These are phyloP conservation scores for Hydrangea macrophylla DNA, from an alignment of 148 eudicot species.

Conservation along the genomic window DNA sequence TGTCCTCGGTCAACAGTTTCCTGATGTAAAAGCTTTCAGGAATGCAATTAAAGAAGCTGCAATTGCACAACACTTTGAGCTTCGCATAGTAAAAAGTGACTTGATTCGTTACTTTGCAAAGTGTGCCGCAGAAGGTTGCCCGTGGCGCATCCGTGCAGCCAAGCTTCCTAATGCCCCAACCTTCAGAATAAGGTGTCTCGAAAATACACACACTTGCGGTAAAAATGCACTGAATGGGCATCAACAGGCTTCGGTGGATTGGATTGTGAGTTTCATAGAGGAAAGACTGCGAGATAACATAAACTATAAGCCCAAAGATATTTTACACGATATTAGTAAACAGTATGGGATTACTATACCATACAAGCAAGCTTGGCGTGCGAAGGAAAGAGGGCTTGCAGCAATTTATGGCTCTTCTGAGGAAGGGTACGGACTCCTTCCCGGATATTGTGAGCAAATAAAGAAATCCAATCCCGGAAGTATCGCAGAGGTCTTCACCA, in stretches of 20 bases:
- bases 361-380: constrained; percentile 77
- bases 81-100: constrained; percentile 59
- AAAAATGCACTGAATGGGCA: constrained; percentile 49
- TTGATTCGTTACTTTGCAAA: constrained; percentile 55
- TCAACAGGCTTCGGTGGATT: constrained; percentile 73
- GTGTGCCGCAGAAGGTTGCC: constrained; percentile 60
- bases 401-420: constrained; percentile 69
- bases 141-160: constrained; percentile 67
- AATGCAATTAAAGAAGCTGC: constrained; percentile 65
- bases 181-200: constrained; percentile 46
- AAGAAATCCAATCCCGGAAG: constrained; percentile 53
- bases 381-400: constrained; percentile 60
- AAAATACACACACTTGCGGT: constrained; percentile 55
- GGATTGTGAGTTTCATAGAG: constrained; percentile 66
- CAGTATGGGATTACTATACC: constrained; percentile 69
- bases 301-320: constrained; percentile 71
- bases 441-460: constrained; percentile 54
- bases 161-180: constrained; percentile 45
- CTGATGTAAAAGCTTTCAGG: constrained; percentile 62
- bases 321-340: constrained; percentile 45
- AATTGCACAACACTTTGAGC: constrained; percentile 67
- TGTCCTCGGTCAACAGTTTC: constrained; percentile 55
- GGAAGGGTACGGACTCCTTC: constrained; percentile 59
- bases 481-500: constrained; percentile 47
- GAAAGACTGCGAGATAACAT: constrained; percentile 48